Evolutionary conservation across 192 early-diverging fungal genomes (phyloP), one percentile per base, ranked within the genome.

Genomic region (Coemansia sp.): DNA sequence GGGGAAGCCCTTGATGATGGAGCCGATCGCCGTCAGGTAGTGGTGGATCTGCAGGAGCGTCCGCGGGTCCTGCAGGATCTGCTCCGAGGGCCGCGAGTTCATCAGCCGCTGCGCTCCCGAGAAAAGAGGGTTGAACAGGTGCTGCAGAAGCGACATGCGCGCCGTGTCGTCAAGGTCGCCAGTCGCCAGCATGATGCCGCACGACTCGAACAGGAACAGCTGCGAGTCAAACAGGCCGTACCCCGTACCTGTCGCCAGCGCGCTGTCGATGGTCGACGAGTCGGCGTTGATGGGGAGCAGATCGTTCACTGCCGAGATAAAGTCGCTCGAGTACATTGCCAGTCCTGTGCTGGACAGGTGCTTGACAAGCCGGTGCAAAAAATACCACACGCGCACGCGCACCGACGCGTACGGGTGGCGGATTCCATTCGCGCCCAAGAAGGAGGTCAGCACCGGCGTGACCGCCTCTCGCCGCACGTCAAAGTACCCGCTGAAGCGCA

Each of bases 151-250:
- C 66, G 92, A 86, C 65, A 87, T 86, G 84, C 95, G 94, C 53
- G 88, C 87, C 38, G 83, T 79, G 36, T 83, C 73, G 42, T 89
- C 84, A 47, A 94, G 78, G 60, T 67, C 79, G 15, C 91, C 88
- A 25, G 88, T 76, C n/a, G 96, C 91, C 71, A 97, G 96, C 76
- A 97, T 79, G 42, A 90, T 85, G n/a, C 96, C 96, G 63, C 92
- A 92, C 8, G 94, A 89, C 74, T 98, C 96, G 84, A 95, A 97
- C 37, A 97, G 70, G 74, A 91, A 96, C 27, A 93, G 70, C 75
- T 97, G 94, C 58, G 89, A 90, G 65, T 90, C 89, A 63, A 92
- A 94, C 53, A 88, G 82, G 22, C 86, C 85, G 61, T 78, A 74
- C 17, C 45, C 59, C 1, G 58, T 47, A 2, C 41, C 43, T n/a